Evolutionary conservation across 1,139 yeast species (phyloP), one percentile per base, ranked within the genome.

Genomic region (Candida dubliniensis): DNA sequence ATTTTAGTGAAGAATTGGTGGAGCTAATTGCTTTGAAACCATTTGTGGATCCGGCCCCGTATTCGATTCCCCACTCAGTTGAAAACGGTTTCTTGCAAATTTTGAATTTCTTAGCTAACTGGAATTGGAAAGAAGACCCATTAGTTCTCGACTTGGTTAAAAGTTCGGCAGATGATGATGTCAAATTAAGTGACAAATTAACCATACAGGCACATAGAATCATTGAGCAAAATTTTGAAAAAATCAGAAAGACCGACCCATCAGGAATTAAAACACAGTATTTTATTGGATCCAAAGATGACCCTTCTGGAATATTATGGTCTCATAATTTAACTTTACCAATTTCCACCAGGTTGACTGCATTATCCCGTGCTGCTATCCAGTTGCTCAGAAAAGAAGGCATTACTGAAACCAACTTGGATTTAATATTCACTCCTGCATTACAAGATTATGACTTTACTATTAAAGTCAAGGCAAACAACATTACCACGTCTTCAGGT

Each of bases 121-220:
- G 99, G 99, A 91, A 93, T 62, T 93, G 99, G 99, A 84, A 81
- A 56, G 95, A 87, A 51, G 90, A 84, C 40, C 86, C 96, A 1
- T 67, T 93, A 50, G 77, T 91, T 45, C 68, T 93, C 52, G 96
- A 91, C 58, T 69, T 88, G 53, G 74, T 78, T 13, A 82, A 81
- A 46, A 73, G 74, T 44, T 74, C 75, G 25, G 74, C 74, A 31
- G 57, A 49, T 40, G 61, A 56, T 11, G 48, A 50, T 29, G 41
- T 40, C 15, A 66, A 68, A 48, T 63, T 82, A 32, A 82, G 87
- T 31, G 93, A 87, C 50, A 79, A 76, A 48, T 70, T 89, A 55
- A 77, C 86, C 4, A 69, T 84, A 32, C 77, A 76, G 46, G 76
- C 84, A 24, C 78, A 81, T 57, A 87, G 87, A 55, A 63, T 75